A percentile compares a stretch with the other conserved stretches of the same genome.
Evolutionary conservation across 2,329 filamentous ascomycete genomes (phyloP).

Genomic region (Fusarium phyllophilum): DNA sequence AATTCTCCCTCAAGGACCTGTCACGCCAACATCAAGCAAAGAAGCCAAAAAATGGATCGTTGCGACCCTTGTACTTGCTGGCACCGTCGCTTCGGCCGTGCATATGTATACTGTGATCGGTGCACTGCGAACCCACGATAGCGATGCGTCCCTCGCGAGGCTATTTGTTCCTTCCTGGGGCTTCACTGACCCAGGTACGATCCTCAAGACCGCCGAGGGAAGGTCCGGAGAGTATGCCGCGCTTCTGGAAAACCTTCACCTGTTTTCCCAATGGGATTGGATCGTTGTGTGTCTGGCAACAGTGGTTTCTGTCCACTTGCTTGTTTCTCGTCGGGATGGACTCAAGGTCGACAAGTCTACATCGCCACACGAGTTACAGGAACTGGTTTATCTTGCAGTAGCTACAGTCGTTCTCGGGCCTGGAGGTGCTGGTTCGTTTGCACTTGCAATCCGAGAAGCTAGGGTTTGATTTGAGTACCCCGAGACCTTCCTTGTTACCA

Average conservation of each 20-base stretch:
- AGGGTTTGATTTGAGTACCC: neutral
- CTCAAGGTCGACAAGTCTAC: neutral
- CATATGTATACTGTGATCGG: neutral
- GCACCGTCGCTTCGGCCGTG: neutral
- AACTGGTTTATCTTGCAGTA: neutral
- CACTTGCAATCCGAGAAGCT: neutral
- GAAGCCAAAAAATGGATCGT: neutral
- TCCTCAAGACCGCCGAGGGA: neutral
- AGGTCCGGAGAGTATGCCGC: neutral
- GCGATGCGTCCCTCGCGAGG: neutral
- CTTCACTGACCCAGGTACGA: neutral
- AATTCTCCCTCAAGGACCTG: neutral
- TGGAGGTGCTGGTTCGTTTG: neutral
- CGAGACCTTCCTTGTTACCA: no score
- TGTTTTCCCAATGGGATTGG: neutral
- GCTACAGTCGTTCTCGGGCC: neutral
- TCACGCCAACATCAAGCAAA: neutral
- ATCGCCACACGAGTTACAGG: neutral
- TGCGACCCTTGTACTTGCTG: neutral
- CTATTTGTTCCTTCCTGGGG: neutral
- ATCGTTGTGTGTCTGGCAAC: neutral
- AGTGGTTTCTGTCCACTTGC: neutral
- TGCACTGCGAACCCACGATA: neutral
- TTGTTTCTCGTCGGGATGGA: neutral
- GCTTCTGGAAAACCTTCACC: neutral